Base-by-base conservation (phyloP, 2,329 filamentous ascomycete species). In the Plectosphaerella cucumerina region DNA sequence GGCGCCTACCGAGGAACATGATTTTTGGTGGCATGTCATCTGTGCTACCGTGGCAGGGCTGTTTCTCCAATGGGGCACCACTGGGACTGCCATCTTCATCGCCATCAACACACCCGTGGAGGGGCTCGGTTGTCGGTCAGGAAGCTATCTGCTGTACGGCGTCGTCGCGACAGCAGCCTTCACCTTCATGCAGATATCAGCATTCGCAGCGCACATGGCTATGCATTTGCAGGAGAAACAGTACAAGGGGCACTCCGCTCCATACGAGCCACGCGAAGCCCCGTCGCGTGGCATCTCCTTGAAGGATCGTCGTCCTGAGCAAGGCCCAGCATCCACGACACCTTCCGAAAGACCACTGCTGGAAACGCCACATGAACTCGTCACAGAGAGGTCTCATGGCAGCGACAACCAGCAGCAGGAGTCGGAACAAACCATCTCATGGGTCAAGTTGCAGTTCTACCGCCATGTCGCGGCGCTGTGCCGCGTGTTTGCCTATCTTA, bases 51-150 rank as follows among this genome's bases (percentile, higher is more conserved):
- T 35, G 5, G 49, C 54, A 21, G 52, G 46, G 1, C 12, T 54
- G 3, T 51, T 48, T 21, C 47, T 59, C 20, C 55, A 59, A 42
- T 57, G 57, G 57, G 55, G 57, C 12, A 56, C 48, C 15, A 57
- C 50, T 3, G 37, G 51, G 17, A 52, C 53, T 18, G 52, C 55
- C 1, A 33, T 57, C n/a, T 53, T 53, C 26, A 56, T 59, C 14
- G 41, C 53, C 3, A 56, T 54, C 31, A 43, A 56, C 5, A 59
- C 57, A 10, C 53, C 56, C 23, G 55, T 57, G 31, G 47, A 42
- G 2, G 57, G 57, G 12, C 43, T 59, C 9, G 55, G 57, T 21
- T 59, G 57, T 31, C 51, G 57, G 39, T 57, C 57, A 6, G 57
- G 57, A 10, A 52, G 53, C 11, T 59, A 59, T 21, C n/a, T 55